Percentiles rank a stretch among this genome's conserved stretches.
Evolutionary conservation across 2,329 filamentous ascomycete genomes (phyloP).

Genomic region (Ophiostoma piceae): DNA sequence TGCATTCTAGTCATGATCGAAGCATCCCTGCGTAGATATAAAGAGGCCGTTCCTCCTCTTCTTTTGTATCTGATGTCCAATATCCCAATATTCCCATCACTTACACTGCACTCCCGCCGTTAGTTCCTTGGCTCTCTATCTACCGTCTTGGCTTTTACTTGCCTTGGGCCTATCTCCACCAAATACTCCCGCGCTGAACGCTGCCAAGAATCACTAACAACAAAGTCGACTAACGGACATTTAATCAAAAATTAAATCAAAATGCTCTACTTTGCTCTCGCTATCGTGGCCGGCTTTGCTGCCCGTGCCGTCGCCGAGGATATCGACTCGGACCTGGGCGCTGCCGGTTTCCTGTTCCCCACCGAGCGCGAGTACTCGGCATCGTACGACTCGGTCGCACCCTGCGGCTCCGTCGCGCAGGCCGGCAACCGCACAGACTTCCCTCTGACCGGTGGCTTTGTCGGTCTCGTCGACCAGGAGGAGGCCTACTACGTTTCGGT

Average conservation of each 20-base stretch:
- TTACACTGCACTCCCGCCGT: background rate
- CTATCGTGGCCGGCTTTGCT: constrained; percentile 2
- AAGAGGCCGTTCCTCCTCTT: background rate
- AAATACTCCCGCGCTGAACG: background rate
- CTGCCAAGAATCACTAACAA: background rate
- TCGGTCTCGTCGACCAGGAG: background rate
- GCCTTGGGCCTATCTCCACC: background rate
- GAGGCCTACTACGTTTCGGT: background rate
- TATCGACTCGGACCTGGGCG: constrained; percentile 30
- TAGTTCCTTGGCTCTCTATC: background rate
- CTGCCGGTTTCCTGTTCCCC: constrained; percentile 52
- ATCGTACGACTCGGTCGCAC: constrained; percentile 44
- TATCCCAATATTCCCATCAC: background rate
- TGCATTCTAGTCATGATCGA: background rate
- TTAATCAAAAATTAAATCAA: background rate
- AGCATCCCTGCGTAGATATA: background rate
- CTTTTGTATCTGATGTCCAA: background rate
- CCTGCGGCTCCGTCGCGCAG: constrained; percentile 45
- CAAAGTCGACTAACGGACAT: background rate
- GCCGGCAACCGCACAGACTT: constrained; percentile 41
- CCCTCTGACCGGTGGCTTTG: background rate
- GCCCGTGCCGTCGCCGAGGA: background rate
- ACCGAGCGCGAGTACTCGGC: constrained; percentile 47
- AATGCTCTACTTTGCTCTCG: background rate
- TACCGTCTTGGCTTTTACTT: background rate